Evolutionary conservation across 2,329 filamentous ascomycete genomes (phyloP).

Genomic region (Penicillium freii): DNA sequence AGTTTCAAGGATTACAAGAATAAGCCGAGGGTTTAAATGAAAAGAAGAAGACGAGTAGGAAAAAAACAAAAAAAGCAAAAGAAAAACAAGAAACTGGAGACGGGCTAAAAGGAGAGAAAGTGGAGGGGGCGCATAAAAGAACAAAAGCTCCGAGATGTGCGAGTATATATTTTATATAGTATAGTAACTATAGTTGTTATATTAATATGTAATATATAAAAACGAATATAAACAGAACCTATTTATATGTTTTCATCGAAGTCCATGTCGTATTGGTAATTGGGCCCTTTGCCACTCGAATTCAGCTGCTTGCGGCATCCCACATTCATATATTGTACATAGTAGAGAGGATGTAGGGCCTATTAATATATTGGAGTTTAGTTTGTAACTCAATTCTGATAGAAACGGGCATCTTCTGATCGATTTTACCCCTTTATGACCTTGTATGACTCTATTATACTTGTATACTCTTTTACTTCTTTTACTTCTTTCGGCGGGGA

Average conservation of each 20-base stretch:
- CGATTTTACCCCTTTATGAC: neutral
- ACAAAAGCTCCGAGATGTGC: conserved; percentile 7
- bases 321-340: neutral
- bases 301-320: conserved; percentile 16
- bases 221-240: neutral
- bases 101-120: conserved; percentile 9
- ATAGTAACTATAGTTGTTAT: neutral
- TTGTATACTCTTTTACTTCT: neutral
- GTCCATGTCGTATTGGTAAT: conserved; percentile 7
- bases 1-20: neutral
- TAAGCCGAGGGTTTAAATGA: neutral
- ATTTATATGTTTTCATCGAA: neutral
- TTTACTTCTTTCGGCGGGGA: neutral
- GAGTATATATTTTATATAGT: neutral
- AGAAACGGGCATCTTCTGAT: neutral
- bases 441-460: neutral
- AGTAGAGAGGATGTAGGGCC: neutral
- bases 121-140: conserved; percentile 6
- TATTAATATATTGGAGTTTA: neutral
- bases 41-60: conserved; percentile 1
- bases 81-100: neutral
- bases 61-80: neutral
- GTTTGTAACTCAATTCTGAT: neutral
- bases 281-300: conserved; percentile 11
- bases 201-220: neutral